Evolutionary conservation across 1,284 basidiomycete genomes (phyloP), one percentile per base, ranked within the genome.

Genomic region (Peniophora sp.): DNA sequence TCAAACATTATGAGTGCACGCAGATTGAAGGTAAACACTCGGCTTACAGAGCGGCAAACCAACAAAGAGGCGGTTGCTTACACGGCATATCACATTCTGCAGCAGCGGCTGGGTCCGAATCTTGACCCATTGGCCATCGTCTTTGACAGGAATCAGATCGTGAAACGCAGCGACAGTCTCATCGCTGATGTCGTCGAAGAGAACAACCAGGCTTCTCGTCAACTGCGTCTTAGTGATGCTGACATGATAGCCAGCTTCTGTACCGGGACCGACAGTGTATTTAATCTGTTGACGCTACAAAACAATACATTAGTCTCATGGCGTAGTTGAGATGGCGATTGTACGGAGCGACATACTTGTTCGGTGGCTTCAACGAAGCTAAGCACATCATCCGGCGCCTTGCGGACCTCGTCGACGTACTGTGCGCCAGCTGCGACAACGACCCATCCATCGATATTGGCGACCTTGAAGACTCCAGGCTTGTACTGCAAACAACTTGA

Each of bases 151-250:
- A 25, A 71, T 58, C 3, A 63, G 55, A 35, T 67, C 65, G 19
- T 57, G 47, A 55, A 70, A 69, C 2, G 69, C 56, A 19, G 58
- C 52, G 43, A 54, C 55, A 45, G 71, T 66, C 55, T 75, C 73
- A 19, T 73, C 65, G 36, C 63, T 51, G 3, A 75, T 60, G 2
- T 66, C 65, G 1, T 61, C 59, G 53, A 73, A 74, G 12, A 69
- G 53, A 2, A 55, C 46, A 0, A 54, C 50, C 16, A 75, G 58
- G 55, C 66, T 71, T 41, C 69, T 61, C 44, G 63, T 75, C 38
- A 75, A 61, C 6, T 68, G 61, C 10, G 53, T 56, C 19, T 67
- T 65, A 14, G 72, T 52, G 38, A 72, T 62, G 9, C 59, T 50
- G 45, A 67, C 58, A 48, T 75, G 73, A 51, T 71, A 73, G 54